Conservation (phyloP, 345 rosid genomes). For the Trapa incisa region DNA sequence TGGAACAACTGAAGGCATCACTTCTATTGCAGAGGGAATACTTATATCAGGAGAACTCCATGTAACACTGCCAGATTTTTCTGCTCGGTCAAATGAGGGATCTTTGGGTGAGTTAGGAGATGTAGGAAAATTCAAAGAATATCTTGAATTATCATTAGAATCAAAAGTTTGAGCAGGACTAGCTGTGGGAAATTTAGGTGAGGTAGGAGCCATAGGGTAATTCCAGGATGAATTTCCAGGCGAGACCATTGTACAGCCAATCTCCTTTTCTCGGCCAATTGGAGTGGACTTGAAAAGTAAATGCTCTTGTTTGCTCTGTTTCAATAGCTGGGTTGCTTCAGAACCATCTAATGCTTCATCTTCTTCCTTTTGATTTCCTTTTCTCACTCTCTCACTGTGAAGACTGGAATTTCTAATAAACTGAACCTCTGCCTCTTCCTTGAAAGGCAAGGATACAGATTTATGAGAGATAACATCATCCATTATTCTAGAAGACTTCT, state of each 20-base stretch:
- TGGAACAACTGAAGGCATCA: conserved; percentile 19
- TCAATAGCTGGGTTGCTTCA: conserved; percentile 26
- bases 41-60: conserved; percentile 22
- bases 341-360: conserved; percentile 39
- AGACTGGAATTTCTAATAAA: conserved; percentile 16
- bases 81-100: conserved; percentile 15
- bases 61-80: conserved; percentile 15
- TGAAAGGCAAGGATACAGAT: conserved; percentile 17
- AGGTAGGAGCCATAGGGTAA: conserved; percentile 21
- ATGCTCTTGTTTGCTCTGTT: conserved; percentile 17
- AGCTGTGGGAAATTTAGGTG: conserved; percentile 19
- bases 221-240: conserved; percentile 24
- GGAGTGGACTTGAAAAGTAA: conserved; percentile 19
- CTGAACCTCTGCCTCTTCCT: conserved; percentile 24
- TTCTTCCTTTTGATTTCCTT: conserved; percentile 16
- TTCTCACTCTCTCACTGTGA: conserved; percentile 18
- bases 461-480: conserved; percentile 48
- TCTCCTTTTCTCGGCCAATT: conserved; percentile 22
- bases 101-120: conserved; percentile 7
- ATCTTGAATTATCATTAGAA: conserved; percentile 13
- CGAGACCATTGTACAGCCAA: conserved; percentile 15
- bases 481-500: conserved; percentile 50
- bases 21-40: conserved; percentile 22
- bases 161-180: conserved; percentile 19
- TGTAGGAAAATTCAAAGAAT: conserved; percentile 12